These are phyloP conservation scores for Neoascochyta sp. DNA, from an alignment of 2,329 filamentous ascomycete genomes.

Conservation along the genomic window DNA sequence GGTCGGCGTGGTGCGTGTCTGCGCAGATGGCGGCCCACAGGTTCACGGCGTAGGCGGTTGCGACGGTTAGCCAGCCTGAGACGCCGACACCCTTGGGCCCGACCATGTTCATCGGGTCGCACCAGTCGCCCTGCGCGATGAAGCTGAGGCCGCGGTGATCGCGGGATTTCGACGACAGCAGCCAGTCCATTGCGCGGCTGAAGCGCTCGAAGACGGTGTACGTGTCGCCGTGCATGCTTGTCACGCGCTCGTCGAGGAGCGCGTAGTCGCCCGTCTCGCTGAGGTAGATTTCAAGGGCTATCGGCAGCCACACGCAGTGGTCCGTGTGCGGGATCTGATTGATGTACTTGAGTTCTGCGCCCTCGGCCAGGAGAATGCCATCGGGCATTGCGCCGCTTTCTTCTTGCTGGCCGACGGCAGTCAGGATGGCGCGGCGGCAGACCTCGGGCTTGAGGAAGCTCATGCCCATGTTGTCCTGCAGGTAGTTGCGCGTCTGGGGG, in stretches of 20 bases:
- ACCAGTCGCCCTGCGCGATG: conserved; percentile 60
- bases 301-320: conserved; percentile 57
- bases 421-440: conserved; percentile 49
- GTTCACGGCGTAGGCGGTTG: conserved; percentile 52
- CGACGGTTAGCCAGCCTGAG: conserved; percentile 57
- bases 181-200: conserved; percentile 57
- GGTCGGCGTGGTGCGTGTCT: conserved; percentile 39
- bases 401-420: conserved; percentile 53
- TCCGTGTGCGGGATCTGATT: conserved; percentile 60
- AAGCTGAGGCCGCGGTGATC: conserved; percentile 55
- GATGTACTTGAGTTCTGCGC: conserved; percentile 58
- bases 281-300: conserved; percentile 54
- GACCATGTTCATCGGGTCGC: conserved; percentile 62
- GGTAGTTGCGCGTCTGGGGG: conserved; percentile 57
- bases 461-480: conserved; percentile 62
- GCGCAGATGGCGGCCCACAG: conserved; percentile 55
- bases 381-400: conserved; percentile 56
- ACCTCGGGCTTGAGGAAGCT: conserved; percentile 53
- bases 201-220: conserved; percentile 55
- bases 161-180: conserved; percentile 44
- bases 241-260: conserved; percentile 47
- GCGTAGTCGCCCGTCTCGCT: conserved; percentile 54
- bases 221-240: conserved; percentile 43
- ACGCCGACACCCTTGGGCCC: conserved; percentile 56
- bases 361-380: conserved; percentile 53